Evolutionary conservation across 306 rosid species (phyloP).

Genomic region (Medicago lupulina): DNA sequence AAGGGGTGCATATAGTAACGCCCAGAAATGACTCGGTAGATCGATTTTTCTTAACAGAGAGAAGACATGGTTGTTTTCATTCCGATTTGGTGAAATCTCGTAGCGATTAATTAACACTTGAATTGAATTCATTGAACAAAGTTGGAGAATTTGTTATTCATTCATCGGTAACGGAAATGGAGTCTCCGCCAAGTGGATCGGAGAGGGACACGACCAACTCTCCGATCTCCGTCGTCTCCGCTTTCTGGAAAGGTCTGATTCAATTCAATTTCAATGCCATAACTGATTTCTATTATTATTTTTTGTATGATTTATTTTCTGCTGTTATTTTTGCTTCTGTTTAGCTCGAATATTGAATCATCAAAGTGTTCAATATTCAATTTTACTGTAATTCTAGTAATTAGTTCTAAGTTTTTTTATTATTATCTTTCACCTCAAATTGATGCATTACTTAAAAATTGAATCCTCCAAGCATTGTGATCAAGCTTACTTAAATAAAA

Average conservation of each 20-base stretch:
- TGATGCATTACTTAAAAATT: not conserved
- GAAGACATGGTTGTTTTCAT: not conserved
- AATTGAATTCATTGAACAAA: not conserved
- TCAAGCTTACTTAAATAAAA: not conserved
- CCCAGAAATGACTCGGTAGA: not conserved
- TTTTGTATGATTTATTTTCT: not conserved
- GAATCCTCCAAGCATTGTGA: not conserved
- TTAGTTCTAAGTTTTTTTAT: not conserved
- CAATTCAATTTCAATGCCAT: not conserved
- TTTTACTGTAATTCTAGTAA: not conserved
- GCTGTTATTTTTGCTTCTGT: not conserved
- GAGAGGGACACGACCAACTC: slow-evolving; percentile 70
- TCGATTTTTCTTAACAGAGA: not conserved
- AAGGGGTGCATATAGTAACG: not conserved
- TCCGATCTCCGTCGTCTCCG: slow-evolving; percentile 77
- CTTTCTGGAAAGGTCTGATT: slow-evolving; percentile 82
- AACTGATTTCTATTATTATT: too few relatives aligned
- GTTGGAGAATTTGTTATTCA: not conserved
- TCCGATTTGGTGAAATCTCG: not conserved
- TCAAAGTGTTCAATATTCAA: not conserved
- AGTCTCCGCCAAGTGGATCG: slow-evolving; percentile 66
- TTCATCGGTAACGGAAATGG: slow-evolving; percentile 51
- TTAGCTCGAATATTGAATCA: not conserved
- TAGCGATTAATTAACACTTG: not conserved
- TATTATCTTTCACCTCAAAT: not conserved